Evolutionary conservation across 495 filamentous ascomycete species (phyloP).

Genomic region (Oidiodendron maius): DNA sequence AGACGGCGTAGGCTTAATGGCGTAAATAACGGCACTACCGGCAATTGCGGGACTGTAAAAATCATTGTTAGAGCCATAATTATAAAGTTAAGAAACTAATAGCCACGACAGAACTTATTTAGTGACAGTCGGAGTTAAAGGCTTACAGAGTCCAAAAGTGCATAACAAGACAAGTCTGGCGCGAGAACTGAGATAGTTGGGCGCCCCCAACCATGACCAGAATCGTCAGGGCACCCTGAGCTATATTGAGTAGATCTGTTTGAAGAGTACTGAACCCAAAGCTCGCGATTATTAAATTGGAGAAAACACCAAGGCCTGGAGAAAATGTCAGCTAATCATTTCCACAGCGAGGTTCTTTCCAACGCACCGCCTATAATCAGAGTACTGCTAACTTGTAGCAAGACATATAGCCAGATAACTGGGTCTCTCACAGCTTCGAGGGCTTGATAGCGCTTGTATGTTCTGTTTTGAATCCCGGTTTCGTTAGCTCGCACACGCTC

Average conservation of each 20-base stretch:
- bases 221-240: slow-evolving; percentile 60
- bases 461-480: slow-evolving; percentile 30
- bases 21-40: slow-evolving; percentile 14
- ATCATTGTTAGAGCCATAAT: not conserved
- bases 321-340: not conserved
- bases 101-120: slow-evolving; percentile 40
- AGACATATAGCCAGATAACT: slow-evolving; percentile 39
- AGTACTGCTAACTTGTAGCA: slow-evolving; percentile 7
- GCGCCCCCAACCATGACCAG: slow-evolving; percentile 52
- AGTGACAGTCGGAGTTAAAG: slow-evolving; percentile 57
- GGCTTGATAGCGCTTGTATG: slow-evolving; percentile 33
- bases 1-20: slow-evolving; percentile 30
- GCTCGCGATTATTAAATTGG: slow-evolving; percentile 53
- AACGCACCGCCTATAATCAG: slow-evolving; percentile 30
- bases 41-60: slow-evolving; percentile 4
- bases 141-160: slow-evolving; percentile 33
- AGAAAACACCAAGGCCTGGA: slow-evolving; percentile 56
- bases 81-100: not conserved
- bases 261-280: slow-evolving; percentile 51
- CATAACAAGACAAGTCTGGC: slow-evolving; percentile 45
- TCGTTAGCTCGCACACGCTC: slow-evolving; percentile 30
- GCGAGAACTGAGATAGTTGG: slow-evolving; percentile 48
- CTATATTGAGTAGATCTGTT: slow-evolving; percentile 57
- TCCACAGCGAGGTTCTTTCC: not conserved
- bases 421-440: slow-evolving; percentile 50